phyloP scores from a whole-genome alignment of 345 rosid species.

The Kandelia obovata region DNA sequence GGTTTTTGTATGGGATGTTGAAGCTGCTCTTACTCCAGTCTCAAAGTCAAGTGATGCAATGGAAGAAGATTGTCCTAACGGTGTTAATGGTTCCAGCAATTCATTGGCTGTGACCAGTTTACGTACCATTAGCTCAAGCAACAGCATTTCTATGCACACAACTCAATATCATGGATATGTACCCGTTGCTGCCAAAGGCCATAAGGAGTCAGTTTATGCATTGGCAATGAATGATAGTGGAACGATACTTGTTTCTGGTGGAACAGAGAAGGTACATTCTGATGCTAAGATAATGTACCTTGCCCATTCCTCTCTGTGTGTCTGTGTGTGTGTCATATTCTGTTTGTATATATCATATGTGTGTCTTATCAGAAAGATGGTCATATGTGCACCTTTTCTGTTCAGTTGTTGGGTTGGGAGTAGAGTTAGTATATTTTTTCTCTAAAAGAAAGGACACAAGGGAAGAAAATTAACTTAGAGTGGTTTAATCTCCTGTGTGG shows the following conservation, averaged over 20 bases:
- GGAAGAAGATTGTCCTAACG: constrained; percentile 78
- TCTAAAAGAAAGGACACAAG: not conserved
- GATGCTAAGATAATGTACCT: not conserved
- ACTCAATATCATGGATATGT: constrained; percentile 74
- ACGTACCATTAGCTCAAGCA: constrained; percentile 80
- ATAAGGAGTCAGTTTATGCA: constrained; percentile 99
- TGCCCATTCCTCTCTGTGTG: too few relatives aligned
- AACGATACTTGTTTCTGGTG: constrained; percentile 93
- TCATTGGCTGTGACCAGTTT: constrained; percentile 63
- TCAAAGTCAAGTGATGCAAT: constrained; percentile 62
- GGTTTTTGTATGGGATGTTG: constrained; percentile 97
- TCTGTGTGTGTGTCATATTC: too few relatives aligned
- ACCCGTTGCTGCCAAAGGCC: constrained; percentile 90
- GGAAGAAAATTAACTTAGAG: not conserved
- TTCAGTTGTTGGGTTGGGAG: not conserved
- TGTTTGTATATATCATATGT: not conserved
- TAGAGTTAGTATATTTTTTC: not conserved
- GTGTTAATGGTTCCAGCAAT: constrained; percentile 58
- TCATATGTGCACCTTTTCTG: not conserved
- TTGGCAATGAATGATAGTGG: constrained; percentile 94
- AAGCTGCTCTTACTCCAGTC: constrained; percentile 77
- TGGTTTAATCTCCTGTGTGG: not conserved
- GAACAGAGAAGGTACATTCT: constrained; percentile 87
- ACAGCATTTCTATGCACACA: constrained; percentile 62
- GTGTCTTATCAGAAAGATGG: not conserved